Conservation (phyloP, 2,329 filamentous ascomycete genomes). For the Pseudophaeomoniella oleicola region DNA sequence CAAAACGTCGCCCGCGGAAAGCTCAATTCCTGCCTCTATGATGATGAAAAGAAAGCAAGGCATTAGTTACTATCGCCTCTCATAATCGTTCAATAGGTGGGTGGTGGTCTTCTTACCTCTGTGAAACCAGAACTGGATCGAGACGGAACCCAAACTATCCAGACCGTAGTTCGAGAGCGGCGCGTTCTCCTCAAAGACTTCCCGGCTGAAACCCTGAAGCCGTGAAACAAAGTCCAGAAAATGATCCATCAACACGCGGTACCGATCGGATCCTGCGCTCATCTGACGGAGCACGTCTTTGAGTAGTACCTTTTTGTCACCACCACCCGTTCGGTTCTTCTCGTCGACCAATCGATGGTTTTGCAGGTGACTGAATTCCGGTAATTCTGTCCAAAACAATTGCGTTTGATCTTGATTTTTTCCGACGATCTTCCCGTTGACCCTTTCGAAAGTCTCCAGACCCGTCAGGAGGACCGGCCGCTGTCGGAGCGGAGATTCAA, state of each 20-base stretch:
- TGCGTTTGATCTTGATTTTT: neutral
- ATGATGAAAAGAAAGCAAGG: too few relatives aligned
- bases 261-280: neutral
- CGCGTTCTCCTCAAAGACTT: neutral
- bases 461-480: conserved; percentile 4
- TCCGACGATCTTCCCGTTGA: neutral
- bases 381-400: conserved; percentile 1
- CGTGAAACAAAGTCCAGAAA: conserved; percentile 1
- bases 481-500: conserved; percentile 1
- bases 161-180: too few relatives aligned
- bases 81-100: too few relatives aligned
- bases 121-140: too few relatives aligned
- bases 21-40: too few relatives aligned
- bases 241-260: neutral
- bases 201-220: neutral
- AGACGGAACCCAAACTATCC: too few relatives aligned
- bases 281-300: neutral
- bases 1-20: too few relatives aligned
- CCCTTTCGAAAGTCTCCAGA: conserved; percentile 4
- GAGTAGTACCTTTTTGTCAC: neutral
- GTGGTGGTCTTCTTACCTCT: too few relatives aligned
- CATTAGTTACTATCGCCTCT: too few relatives aligned
- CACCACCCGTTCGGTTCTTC: neutral
- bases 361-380: neutral
- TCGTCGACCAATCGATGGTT: neutral